A percentile compares a stretch with the other conserved stretches of the same genome.
Conservation (phyloP, 495 filamentous ascomycete genomes). For the Penicillium fimorum region DNA sequence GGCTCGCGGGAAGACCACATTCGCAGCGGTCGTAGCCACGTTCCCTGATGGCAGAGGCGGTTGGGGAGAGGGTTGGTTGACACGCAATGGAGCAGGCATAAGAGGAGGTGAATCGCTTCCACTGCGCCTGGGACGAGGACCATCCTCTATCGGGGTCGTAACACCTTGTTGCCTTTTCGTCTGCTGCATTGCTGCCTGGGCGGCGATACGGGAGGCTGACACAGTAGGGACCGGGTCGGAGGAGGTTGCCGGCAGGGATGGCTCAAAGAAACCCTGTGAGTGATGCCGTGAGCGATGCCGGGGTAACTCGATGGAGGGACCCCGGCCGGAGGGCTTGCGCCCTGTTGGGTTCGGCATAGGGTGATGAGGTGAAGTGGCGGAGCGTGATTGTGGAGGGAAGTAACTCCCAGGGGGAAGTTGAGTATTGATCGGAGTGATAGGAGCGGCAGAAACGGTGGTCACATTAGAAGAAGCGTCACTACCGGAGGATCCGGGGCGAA, state of each 20-base stretch:
- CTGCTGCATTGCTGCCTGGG: slow-evolving; percentile 83
- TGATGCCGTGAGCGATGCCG: slow-evolving; percentile 58
- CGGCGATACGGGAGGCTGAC: slow-evolving; percentile 82
- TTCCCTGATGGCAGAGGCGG: slow-evolving; percentile 55
- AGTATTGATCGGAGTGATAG: slow-evolving; percentile 27
- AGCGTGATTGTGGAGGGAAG: slow-evolving; percentile 40
- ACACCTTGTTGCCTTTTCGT: slow-evolving; percentile 70
- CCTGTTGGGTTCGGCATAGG: slow-evolving; percentile 41
- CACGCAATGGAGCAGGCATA: slow-evolving; percentile 24
- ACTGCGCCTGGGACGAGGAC: slow-evolving; percentile 26
- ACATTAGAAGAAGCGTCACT: slow-evolving; percentile 56
- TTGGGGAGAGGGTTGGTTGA: slow-evolving; percentile 43
- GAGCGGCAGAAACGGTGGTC: slow-evolving; percentile 43
- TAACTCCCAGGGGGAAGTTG: slow-evolving; percentile 25
- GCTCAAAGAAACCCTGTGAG: slow-evolving; percentile 88
- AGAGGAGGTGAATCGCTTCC: slow-evolving; percentile 49
- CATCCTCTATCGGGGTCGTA: slow-evolving; percentile 49
- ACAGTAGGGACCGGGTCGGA: slow-evolving; percentile 50
- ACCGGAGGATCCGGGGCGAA: slow-evolving; percentile 47
- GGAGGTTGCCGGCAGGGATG: slow-evolving; percentile 71
- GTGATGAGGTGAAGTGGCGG: slow-evolving; percentile 33
- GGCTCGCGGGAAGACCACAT: slow-evolving; percentile 75
- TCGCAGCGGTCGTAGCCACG: slow-evolving; percentile 80
- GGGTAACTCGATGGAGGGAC: slow-evolving; percentile 36
- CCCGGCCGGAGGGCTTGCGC: slow-evolving; percentile 42